These are phyloP conservation scores for Nannochloropsis oceanica DNA, from an alignment of 108 stramenopile genomes.

Conservation along the genomic window DNA sequence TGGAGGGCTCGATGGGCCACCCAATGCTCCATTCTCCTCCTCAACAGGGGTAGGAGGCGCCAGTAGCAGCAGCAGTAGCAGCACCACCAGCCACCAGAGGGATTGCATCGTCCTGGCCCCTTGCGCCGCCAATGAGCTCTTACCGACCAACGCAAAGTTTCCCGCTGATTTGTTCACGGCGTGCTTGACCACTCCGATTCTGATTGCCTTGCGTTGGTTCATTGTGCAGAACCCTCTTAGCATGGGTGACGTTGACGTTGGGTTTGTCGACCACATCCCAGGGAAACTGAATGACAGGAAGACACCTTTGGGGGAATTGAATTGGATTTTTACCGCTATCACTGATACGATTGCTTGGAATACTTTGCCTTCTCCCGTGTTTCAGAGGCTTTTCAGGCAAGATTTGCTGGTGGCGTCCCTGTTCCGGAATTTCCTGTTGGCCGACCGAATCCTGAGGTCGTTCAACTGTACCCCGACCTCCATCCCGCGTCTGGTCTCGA, in stretches of 20 bases:
- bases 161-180: constrained; percentile 97
- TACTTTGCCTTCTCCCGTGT: constrained; percentile 76
- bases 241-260: constrained; percentile 39
- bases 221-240: constrained; percentile 48
- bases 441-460: constrained; percentile 75
- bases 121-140: constrained; percentile 67
- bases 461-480: constrained; percentile 79
- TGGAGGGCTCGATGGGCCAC: background rate
- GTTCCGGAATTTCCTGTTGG: constrained; percentile 97
- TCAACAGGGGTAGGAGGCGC: background rate
- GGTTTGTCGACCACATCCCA: constrained; percentile 72
- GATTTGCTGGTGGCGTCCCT: constrained; percentile 85
- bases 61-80: background rate
- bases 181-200: constrained; percentile 92
- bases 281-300: constrained; percentile 76
- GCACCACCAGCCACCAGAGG: constrained; percentile 11
- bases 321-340: constrained; percentile 98
- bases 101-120: constrained; percentile 91
- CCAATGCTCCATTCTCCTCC: background rate
- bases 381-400: constrained; percentile 92
- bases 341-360: constrained; percentile 99
- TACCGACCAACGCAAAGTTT: constrained; percentile 81
- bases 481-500: constrained; percentile 70
- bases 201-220: constrained; percentile 90
- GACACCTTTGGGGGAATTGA: constrained; percentile 68